Base-by-base conservation (phyloP, 2,329 filamentous ascomycete species). In the Venturia aucupariae region DNA sequence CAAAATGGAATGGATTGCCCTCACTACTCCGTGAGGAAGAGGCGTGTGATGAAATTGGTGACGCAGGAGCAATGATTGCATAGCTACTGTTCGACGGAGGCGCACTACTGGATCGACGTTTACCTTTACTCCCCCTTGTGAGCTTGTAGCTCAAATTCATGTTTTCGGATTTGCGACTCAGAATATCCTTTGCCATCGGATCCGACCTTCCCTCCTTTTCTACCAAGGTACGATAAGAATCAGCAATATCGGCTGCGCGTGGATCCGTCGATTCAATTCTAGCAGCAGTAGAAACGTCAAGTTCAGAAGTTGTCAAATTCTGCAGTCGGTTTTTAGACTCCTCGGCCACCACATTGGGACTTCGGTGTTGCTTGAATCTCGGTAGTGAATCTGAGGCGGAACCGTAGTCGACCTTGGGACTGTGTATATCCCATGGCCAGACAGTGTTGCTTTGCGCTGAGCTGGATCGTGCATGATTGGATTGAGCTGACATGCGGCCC, bases 1-100 rank as follows among this genome's bases (percentile, higher is more conserved):
- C 55, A 22, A 27, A 42, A 27, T 61, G 59, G 27, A 61, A 44
- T 61, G 59, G 59, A 42, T 42, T 61, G 38, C 59, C 38, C 15
- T 44, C 27, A 42, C 59, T 42, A 44, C 35, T 61, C 42, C 59
- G 59, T 17, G 59, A 22, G 11, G 35, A 61, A 42, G 19, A 42
- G 59, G 27, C 11, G 15, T 17, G 8, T 13, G 38, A 32, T 3
- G 59, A 61, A 4, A 27, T 19, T 42, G 35, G 17, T 17, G 59
- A 61, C n/a, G 30, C 17, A 15, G 27, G 5, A 57, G 30, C 5
- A n/a, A 38, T 11, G 15, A 13, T 57, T n/a, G 51, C 51, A 57
- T 57, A 30, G 15, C 19, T 35, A 35, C 13, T n/a, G 15, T 8
- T 19, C 24, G 46, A 51, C 17, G 7, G 8, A 57, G 30, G 30